Evolutionary conservation across 345 rosid genomes (phyloP), one percentile per base, ranked within the genome.

Genomic region (Salix suchowensis): DNA sequence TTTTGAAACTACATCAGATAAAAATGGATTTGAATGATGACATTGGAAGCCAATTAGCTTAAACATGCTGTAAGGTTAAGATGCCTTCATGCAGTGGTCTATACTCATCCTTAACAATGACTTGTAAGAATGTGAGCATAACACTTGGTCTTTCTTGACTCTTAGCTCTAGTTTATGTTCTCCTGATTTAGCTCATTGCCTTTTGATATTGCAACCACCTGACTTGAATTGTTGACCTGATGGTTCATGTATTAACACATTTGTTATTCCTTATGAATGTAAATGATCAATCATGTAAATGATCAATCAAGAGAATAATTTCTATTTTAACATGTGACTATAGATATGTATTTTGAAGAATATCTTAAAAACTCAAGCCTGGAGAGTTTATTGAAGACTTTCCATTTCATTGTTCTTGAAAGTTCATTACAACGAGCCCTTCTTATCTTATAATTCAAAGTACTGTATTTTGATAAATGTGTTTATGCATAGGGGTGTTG

Each of bases 401-500:
- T 70, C 21, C 6, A 26, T 14, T 65, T 65, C 15, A 46, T 58
- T 14, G 39, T 10, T 28, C 12, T 40, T 19, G 58, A 28, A 64
- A 40, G 36, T 73, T 37, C 5, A 6, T 24, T 26, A 64, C 11
- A 23, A 8, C 34, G 48, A 26, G 40, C 16, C 62, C 36, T 19
- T 70, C 23, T 34, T 52, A 9, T 58, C 78, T 11, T 40, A 37
- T 65, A 44, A 28, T 11, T 58, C 5, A 1, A 67, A 54, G 70
- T 24, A 36, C 37, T 42, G 58, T 32, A 42, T 54, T 40, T 2
- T 55, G 16, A 18, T 24, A 23, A 12, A 23, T 74, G 13, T 77
- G 46, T 79, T 81, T 76, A 24, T 87, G 72, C 77, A 28, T 70
- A 94, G 99, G 99, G 70, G 98, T 92, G 80, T 82, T 96, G 87